Evolutionary conservation across 371 early-diverging fungal genomes (phyloP), one percentile per base, ranked within the genome.

Genomic region (Apophysomyces trapeziformis): DNA sequence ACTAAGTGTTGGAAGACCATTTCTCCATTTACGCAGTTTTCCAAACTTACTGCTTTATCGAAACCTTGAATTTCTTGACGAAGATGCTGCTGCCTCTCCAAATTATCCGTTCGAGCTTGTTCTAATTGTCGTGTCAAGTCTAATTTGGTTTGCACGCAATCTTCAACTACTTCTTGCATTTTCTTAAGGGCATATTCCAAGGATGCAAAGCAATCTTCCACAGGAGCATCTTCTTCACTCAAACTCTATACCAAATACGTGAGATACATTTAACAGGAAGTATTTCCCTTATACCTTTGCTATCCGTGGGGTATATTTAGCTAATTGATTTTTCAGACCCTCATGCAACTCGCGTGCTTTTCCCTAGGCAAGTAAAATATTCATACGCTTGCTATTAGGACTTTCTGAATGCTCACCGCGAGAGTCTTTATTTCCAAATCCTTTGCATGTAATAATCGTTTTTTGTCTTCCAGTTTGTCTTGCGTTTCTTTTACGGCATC

Each of bases 401-500:
- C 37, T 32, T n/a, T n/a, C 18, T 21, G n/a, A 38, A 3, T 13
- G 14, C 58, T 39, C 61, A 68, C 69, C 43, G 47, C 38, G 13
- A 61, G 44, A 21, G 38, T 50, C 14, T 54, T 45, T 16, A 65
- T 13, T 50, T 66, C 56, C 14, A 63, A 44, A 26, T 70, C 70
- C 26, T 64, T 65, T 14, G 56, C 63, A n/a, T 63, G 39, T n/a
- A 71, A 39, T 18, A 66, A 11, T 18, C 60, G 44, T 16, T 60
- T 54, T 39, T 62, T 66, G 26, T 67, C 63, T 35, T 71, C 71
- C 46, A 71, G 16, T 21, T 62, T 50, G 26, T 71, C 67, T 14
- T 60, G 60, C 26, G 43, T 71, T 60, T 88, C 89, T n/a, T 87
- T 82, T 5, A 85, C 71, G 11, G 75, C 66, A 59, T 87, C 87